phyloP scores from a whole-genome alignment of 495 filamentous ascomycete species.

The Physcia stellaris region DNA sequence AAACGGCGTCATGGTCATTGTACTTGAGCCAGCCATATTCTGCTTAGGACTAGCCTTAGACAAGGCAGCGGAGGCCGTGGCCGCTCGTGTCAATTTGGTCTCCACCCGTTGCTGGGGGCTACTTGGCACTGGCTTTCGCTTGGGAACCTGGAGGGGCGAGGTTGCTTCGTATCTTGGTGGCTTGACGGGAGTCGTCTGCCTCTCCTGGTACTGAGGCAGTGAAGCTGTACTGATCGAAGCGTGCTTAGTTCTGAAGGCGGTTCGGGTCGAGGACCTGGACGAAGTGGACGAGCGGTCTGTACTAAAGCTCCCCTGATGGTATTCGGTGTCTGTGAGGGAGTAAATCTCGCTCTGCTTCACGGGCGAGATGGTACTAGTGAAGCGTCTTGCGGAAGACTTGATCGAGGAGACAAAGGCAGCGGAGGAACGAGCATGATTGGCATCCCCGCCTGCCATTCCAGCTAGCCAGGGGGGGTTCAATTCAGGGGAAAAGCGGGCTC shows the following conservation, averaged over 20 bases:
- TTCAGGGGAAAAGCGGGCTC: no score
- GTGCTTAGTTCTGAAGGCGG: conserved; percentile 3
- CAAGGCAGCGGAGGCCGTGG: not conserved
- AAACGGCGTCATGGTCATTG: conserved; percentile 11
- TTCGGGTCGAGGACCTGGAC: conserved; percentile 10
- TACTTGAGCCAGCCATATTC: conserved; percentile 7
- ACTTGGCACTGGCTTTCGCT: no score
- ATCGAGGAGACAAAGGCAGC: conserved; percentile 7
- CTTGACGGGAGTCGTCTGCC: conserved; percentile 1
- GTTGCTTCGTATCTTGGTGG: conserved; percentile 4
- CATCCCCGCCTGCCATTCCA: no score
- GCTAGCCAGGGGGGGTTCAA: no score
- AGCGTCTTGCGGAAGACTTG: conserved; percentile 10
- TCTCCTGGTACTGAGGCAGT: conserved; percentile 3
- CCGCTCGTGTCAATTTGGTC: conserved; percentile 4
- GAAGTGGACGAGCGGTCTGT: conserved; percentile 12
- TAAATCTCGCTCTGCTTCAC: conserved; percentile 5
- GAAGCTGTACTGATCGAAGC: conserved; percentile 8
- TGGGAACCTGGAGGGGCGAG: no score
- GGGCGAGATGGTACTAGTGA: conserved; percentile 9
- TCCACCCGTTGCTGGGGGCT: no score
- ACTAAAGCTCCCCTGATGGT: conserved; percentile 7
- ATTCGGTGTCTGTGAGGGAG: conserved; percentile 3
- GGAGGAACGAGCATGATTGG: conserved; percentile 3
- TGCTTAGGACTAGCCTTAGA: conserved; percentile 6